Evolutionary conservation across 2,329 filamentous ascomycete genomes (phyloP), one percentile per base, ranked within the genome.

Genomic region (Microdochium bolleyi): DNA sequence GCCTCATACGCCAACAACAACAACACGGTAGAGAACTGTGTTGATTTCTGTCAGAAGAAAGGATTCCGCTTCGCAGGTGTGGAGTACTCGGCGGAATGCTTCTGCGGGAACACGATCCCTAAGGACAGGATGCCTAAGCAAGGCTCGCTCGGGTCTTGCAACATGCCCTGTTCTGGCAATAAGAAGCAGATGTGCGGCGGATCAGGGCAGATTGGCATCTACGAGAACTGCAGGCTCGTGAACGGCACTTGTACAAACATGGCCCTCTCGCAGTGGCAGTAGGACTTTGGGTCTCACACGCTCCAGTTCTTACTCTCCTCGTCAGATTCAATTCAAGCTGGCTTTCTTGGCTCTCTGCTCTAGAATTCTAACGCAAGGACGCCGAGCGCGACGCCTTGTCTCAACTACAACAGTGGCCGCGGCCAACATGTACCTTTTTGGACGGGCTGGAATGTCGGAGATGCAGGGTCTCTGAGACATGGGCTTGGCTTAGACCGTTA

Each of bases 141-240:
- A 2, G 71, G 72, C n/a, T 63, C 73, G 21, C 61, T 71, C 50
- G 74, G 74, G 16, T 62, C 67, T 50, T 77, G 75, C 58, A 60
- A 61, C 48, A 63, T 69, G 61, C 60, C 65, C 16, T 76, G 73
- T 54, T 61, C 61, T 1, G 73, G 73, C 2, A 61, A 75, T 44
- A 51, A 53, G 13, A 56, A 49, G 24, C 57, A 72, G 57, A 58
- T 67, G 24, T 73, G 71, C 53, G 71, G 71, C 51, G 71, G 71
- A 11, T 61, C 61, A 11, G 60, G 56, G 16, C 62, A 62, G 2
- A 59, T 71, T 19, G 65, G 62, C 5, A 57, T 72, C 2, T 73
- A 72, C 51, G 55, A 64, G 50, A 67, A 64, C 55, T 73, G 70
- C 51, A 46, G n/a, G 3, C 41, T 16, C 41, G 41, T 46, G 13